Evolutionary conservation across 139 green algal genomes (phyloP).

Genomic region (Micractinium sp.): DNA sequence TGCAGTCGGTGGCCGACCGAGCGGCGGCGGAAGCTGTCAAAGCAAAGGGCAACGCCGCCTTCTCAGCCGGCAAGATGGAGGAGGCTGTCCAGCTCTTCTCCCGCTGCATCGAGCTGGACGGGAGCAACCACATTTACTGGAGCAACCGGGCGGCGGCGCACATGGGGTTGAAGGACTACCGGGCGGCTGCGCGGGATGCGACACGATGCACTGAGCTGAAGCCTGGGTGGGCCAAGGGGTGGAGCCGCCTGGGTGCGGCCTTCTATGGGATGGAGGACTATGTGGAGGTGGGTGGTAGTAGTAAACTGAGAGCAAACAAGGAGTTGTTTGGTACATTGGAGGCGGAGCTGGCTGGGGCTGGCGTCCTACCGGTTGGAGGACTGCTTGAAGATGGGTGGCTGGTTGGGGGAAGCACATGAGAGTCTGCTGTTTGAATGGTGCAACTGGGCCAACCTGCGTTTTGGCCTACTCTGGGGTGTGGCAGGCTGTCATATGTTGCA

Average conservation of each 20-base stretch:
- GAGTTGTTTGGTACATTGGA: no score
- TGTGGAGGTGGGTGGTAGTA: conserved; percentile 49
- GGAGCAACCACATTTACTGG: conserved; percentile 76
- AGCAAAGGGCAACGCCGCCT: conserved; percentile 78
- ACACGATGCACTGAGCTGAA: conserved; percentile 39
- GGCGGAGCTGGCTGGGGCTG: no score
- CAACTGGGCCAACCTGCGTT: no score
- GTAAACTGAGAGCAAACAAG: no score
- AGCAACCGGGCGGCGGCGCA: conserved; percentile 82
- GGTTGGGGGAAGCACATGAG: no score
- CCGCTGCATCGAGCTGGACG: conserved; percentile 80
- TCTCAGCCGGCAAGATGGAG: conserved; percentile 59
- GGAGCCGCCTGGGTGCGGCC: conserved; percentile 51
- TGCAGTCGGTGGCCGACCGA: conserved; percentile 45
- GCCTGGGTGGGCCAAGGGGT: conserved; percentile 64
- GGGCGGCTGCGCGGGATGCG: conserved; percentile 68
- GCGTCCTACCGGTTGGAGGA: no score
- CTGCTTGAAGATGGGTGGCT: no score
- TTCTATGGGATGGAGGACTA: conserved; percentile 64
- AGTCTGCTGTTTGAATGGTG: no score
- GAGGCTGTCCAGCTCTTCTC: conserved; percentile 72
- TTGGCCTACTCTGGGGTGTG: no score
- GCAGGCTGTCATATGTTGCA: no score
- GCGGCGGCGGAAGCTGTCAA: conserved; percentile 69
- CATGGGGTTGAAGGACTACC: conserved; percentile 55